Percentiles rank a stretch among this genome's conserved stretches.
These are phyloP conservation scores for Novymonas esmeraldas DNA, from an alignment of 208 protist genomes.

Conservation along the genomic window DNA sequence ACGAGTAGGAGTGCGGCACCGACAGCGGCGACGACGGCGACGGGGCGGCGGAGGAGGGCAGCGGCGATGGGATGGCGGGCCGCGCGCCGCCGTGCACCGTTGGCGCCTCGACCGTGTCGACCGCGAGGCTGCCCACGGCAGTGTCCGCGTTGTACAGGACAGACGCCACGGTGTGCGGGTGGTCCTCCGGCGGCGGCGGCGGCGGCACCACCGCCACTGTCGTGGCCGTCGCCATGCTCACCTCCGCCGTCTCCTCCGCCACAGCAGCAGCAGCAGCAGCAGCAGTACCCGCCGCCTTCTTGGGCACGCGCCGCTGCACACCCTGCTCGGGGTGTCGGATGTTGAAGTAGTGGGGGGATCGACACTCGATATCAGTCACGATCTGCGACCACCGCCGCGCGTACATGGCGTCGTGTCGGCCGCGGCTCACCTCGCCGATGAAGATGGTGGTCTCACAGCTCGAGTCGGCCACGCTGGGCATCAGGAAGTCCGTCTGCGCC, in stretches of 20 bases:
- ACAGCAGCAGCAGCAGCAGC: not conserved
- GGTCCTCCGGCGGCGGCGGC: not conserved
- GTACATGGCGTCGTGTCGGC: conserved; percentile 86
- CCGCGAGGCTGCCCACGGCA: not conserved
- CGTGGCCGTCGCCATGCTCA: not conserved
- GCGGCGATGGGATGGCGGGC: not conserved
- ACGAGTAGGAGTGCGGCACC: not conserved
- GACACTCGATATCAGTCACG: conserved; percentile 81
- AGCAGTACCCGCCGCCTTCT: not conserved
- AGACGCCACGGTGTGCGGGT: not conserved
- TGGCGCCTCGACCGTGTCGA: conserved; percentile 3
- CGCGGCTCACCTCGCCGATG: conserved; percentile 90
- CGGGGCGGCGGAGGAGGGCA: not conserved
- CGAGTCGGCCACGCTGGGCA: conserved; percentile 36
- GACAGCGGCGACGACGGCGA: not conserved
- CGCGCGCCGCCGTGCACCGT: too few species aligned
- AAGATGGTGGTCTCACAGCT: conserved; percentile 85
- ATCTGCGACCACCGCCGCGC: conserved; percentile 83
- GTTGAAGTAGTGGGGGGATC: conserved; percentile 84
- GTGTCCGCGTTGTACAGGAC: not conserved
- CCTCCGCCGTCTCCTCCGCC: not conserved
- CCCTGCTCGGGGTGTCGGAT: conserved; percentile 88
- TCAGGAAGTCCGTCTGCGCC: conserved; percentile 74
- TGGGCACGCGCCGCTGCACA: conserved; percentile 56
- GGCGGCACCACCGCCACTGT: not conserved